A percentile compares a stretch with the other conserved stretches of the same genome.
These are phyloP conservation scores for Metschnikowia similis DNA, from an alignment of 805 yeast genomes.

Conservation along the genomic window DNA sequence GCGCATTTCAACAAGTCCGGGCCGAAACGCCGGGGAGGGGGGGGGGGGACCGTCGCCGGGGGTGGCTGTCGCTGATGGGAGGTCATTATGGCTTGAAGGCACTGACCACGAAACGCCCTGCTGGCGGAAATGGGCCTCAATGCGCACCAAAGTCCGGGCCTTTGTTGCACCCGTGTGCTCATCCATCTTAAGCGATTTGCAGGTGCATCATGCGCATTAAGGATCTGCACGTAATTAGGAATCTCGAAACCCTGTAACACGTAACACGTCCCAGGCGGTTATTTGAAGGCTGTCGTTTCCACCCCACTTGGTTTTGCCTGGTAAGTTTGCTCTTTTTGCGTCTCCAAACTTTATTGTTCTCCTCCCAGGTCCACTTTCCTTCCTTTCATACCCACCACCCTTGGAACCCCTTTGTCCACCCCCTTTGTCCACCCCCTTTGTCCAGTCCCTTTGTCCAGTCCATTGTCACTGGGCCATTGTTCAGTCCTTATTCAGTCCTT, in stretches of 20 bases:
- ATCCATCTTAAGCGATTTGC: neutral
- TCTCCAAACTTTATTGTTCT: neutral
- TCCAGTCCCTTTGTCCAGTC: neutral
- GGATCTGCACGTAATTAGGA: neutral
- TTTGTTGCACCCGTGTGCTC: neutral
- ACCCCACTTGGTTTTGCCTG: too few species aligned
- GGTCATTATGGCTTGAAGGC: too few species aligned
- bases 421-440: too few species aligned
- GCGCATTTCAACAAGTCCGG: neutral
- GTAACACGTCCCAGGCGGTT: neutral
- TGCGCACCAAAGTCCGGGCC: neutral
- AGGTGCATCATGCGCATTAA: neutral
- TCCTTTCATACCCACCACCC: neutral
- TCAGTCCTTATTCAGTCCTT: neutral
- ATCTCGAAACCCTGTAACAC: slow-evolving; percentile 1
- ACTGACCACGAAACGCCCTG: too few species aligned
- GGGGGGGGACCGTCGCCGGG: too few species aligned
- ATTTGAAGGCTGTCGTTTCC: neutral
- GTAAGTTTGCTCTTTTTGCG: neutral
- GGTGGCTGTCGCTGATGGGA: too few species aligned
- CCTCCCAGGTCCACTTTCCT: neutral
- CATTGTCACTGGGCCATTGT: neutral
- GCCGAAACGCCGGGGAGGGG: too few species aligned
- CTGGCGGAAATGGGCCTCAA: neutral
- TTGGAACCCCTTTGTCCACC: too few species aligned